A percentile compares a stretch with the other conserved stretches of the same genome.
Evolutionary conservation across 75 land plant genomes (phyloP).

Genomic region (Picea sitchensis): DNA sequence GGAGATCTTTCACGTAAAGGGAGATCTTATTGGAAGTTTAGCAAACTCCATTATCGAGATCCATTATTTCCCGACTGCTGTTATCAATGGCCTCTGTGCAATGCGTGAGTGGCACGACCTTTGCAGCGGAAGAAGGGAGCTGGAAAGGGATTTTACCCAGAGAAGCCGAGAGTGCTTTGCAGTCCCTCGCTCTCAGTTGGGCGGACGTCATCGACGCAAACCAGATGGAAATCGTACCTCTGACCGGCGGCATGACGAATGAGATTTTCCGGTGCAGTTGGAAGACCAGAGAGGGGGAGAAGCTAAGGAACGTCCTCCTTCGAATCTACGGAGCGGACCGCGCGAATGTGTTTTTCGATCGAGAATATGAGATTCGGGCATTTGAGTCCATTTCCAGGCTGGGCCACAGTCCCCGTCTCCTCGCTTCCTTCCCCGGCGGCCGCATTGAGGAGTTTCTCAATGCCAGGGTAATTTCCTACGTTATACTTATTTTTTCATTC

Average conservation of each 20-base stretch:
- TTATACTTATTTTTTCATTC: too few species aligned
- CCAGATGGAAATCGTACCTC: slow-evolving; percentile 37
- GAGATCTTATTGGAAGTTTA: too few species aligned
- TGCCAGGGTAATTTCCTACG: slow-evolving; percentile 54
- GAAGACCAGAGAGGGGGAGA: slow-evolving; percentile 28
- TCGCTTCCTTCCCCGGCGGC: slow-evolving; percentile 76
- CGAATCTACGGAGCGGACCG: slow-evolving; percentile 74
- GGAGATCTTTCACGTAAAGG: too few species aligned
- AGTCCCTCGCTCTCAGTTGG: slow-evolving; percentile 63
- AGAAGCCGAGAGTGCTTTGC: slow-evolving; percentile 46
- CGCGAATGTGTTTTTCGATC: slow-evolving; percentile 66
- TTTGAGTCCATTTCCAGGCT: slow-evolving; percentile 84
- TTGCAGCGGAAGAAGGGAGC: too few species aligned
- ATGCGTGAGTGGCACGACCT: too few species aligned
- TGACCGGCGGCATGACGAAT: slow-evolving; percentile 98
- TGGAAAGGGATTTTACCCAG: too few species aligned
- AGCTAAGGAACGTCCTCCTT: slow-evolving; percentile 49
- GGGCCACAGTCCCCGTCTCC: slow-evolving; percentile 79
- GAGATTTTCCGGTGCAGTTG: slow-evolving; percentile 79
- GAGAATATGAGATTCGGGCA: slow-evolving; percentile 74
- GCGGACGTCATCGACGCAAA: slow-evolving; percentile 50
- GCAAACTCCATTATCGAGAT: too few species aligned
- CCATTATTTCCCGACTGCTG: too few species aligned
- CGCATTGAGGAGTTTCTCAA: slow-evolving; percentile 91
- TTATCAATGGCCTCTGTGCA: too few species aligned